Evolutionary conservation across 148 eudicot species (phyloP), one percentile per base, ranked within the genome.

Genomic region (Beta vulgaris): DNA sequence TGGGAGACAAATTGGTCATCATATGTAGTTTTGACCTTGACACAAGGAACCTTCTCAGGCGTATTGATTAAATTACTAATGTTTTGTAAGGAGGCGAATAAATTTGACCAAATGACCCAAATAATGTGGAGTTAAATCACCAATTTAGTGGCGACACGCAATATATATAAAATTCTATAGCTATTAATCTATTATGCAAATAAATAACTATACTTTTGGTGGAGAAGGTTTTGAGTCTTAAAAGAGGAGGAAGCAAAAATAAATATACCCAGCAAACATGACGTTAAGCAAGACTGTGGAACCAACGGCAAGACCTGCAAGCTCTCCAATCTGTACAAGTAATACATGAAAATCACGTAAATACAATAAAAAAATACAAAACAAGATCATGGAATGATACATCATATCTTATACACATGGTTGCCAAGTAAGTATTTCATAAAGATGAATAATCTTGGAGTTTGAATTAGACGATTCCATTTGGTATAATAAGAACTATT

Each of bases 251-350:
- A 68, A 46, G 19, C 0, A 1, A 63, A 40, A 14, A 21, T 25
- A 59, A 21, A 46, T 35, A 67, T 89, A 89, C 93, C 91, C 91
- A 7, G 91, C 88, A 76, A 89, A 72, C 84, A 89, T 76, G 39
- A 86, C 85, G 55, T 89, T 86, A 21, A 89, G 82, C 60, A 82
- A 74, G 62, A 89, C 59, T 28, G 88, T 85, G 13, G 91, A 70
- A 83, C 93, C 93, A 80, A 89, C 77, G 10, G 88, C 91, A 51
- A 87, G 82, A 74, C 91, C 91, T 7, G 87, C 88, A 6, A 89
- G 86, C 57, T 87, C 87, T 61, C 86, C 86, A 63, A 83, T 80
- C 91, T 87, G 86, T 68, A 59, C 70, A 81, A 78, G 18, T 49
- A 78, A 81, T 74, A 80, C 46, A 66, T 36, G 43, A 21, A 72